phyloP scores from a whole-genome alignment of 1,139 yeast genomes.

The Eremothecium gossypii region DNA sequence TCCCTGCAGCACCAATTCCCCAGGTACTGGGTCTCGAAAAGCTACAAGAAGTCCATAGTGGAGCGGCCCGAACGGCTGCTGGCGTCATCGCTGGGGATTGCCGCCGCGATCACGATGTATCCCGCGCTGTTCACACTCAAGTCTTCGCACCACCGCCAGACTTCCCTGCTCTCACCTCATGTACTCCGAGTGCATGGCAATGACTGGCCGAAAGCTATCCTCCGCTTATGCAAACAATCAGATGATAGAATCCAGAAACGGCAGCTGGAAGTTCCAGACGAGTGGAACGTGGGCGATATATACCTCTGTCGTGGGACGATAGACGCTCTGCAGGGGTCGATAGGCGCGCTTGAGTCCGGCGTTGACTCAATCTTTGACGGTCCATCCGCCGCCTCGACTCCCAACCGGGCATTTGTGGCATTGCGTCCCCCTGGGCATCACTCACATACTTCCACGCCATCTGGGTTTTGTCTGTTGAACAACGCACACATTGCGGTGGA shows the following conservation, averaged over 20 bases:
- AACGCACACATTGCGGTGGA: conserved; percentile 79
- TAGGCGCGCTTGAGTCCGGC: conserved; percentile 71
- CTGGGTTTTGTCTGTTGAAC: conserved; percentile 80
- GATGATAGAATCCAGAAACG: conserved; percentile 46
- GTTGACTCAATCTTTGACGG: conserved; percentile 46
- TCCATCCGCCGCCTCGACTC: conserved; percentile 28
- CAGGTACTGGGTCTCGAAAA: conserved; percentile 66
- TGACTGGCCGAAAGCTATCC: conserved; percentile 58
- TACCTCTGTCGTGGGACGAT: conserved; percentile 61
- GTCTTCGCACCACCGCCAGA: conserved; percentile 30
- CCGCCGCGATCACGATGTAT: conserved; percentile 64
- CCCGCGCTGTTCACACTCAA: conserved; percentile 51
- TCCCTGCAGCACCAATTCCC: conserved; percentile 64
- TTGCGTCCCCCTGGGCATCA: conserved; percentile 88
- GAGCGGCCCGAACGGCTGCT: conserved; percentile 76
- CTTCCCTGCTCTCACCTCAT: conserved; percentile 36
- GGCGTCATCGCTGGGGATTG: conserved; percentile 69
- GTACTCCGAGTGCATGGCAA: conserved; percentile 68
- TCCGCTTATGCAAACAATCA: conserved; percentile 52
- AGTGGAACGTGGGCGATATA: conserved; percentile 81
- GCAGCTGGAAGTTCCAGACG: conserved; percentile 65
- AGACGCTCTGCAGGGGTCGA: conserved; percentile 67
- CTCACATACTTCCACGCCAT: conserved; percentile 74
- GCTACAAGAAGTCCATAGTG: conserved; percentile 60
- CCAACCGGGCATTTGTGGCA: conserved; percentile 56